These are phyloP conservation scores for Plasmodiophora brassicae DNA, from an alignment of 208 protist genomes.

Conservation along the genomic window DNA sequence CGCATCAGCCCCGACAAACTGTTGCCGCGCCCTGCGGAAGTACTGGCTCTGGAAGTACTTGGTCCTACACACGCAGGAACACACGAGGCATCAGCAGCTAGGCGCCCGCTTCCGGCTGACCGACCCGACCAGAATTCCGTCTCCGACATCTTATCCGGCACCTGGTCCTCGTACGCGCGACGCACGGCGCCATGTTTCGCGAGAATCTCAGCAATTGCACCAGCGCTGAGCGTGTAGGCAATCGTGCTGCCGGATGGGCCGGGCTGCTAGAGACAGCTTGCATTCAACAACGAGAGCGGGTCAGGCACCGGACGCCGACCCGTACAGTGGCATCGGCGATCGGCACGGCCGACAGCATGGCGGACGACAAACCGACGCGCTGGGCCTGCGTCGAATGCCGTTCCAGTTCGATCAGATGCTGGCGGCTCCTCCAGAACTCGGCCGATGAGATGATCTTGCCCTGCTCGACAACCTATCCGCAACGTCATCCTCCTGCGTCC, in stretches of 20 bases:
- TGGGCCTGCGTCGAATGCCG: conserved; percentile 14
- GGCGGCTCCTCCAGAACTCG: not conserved
- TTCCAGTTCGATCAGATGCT: not conserved
- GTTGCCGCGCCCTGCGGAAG: not conserved
- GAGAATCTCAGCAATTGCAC: conserved; percentile 16
- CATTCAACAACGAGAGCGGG: not conserved
- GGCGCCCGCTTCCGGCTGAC: not conserved
- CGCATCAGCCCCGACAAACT: not conserved
- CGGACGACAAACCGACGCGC: not conserved
- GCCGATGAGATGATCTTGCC: not conserved
- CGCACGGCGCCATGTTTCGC: conserved; percentile 11
- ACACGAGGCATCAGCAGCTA: no score
- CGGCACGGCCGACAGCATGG: not conserved
- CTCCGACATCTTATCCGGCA: not conserved
- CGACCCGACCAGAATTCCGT: not conserved
- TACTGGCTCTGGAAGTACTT: conserved; percentile 27
- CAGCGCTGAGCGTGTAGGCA: not conserved
- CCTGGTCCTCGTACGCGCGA: not conserved
- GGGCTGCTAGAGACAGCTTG: no score
- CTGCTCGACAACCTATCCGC: conserved; percentile 5
- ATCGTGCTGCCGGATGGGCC: not conserved
- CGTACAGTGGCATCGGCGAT: not conserved
- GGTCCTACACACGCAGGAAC: not conserved
- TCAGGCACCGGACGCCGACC: not conserved
- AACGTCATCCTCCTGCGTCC: not conserved